A percentile compares a stretch with the other conserved stretches of the same genome.
Conservation (phyloP, 83 land plant species). For the Picea engelmannii region DNA sequence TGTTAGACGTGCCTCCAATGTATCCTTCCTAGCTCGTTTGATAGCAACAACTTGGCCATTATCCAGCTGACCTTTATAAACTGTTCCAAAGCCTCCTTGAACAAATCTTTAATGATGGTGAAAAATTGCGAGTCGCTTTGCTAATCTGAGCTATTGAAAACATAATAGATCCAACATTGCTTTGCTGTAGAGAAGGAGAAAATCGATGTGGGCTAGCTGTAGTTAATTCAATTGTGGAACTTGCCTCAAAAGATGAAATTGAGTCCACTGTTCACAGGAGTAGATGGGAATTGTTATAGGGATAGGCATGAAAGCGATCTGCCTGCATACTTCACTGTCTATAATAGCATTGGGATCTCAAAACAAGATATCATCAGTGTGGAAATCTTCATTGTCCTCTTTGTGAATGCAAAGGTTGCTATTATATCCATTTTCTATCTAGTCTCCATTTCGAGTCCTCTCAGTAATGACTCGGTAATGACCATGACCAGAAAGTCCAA, state of each 20-base stretch:
- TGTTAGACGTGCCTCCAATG: slow-evolving; percentile 24
- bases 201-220: slow-evolving; percentile 66
- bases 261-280: slow-evolving; percentile 38
- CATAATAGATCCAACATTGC: slow-evolving; percentile 43
- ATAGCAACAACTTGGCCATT: slow-evolving; percentile 66
- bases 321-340: too few relatives aligned
- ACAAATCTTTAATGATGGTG: slow-evolving; percentile 51
- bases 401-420: too few relatives aligned
- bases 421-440: too few relatives aligned
- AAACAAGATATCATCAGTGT: too few relatives aligned
- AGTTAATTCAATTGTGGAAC: slow-evolving; percentile 29
- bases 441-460: too few relatives aligned
- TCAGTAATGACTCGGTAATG: too few relatives aligned
- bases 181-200: slow-evolving; percentile 43
- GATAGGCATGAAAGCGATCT: too few relatives aligned
- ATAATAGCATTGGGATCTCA: too few relatives aligned
- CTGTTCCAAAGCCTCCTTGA: slow-evolving; percentile 79
- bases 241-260: slow-evolving; percentile 41
- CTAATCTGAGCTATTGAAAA: slow-evolving; percentile 46
- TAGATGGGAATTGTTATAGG: too few relatives aligned
- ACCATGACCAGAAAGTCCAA: too few relatives aligned
- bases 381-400: too few relatives aligned
- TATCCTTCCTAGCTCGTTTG: slow-evolving; percentile 51
- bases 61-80: slow-evolving; percentile 58
- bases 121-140: slow-evolving; percentile 64